Evolutionary conservation across 75 land plant species (phyloP).

Genomic region (Pinus albicaulis): DNA sequence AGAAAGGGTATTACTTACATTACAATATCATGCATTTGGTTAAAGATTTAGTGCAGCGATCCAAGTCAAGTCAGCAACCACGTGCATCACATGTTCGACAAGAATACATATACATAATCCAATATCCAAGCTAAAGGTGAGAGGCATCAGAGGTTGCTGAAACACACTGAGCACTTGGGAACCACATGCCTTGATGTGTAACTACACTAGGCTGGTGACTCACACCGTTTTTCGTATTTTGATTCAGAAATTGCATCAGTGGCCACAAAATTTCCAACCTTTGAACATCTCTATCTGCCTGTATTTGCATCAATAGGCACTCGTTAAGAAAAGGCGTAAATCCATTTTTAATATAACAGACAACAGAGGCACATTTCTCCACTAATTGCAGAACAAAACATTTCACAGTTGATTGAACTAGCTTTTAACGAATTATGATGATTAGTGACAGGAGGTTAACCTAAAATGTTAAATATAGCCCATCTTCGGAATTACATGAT

Average conservation of each 20-base stretch:
- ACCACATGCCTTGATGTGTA: background rate
- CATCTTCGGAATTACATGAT: too few relatives aligned
- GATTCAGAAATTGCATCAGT: slow-evolving; percentile 53
- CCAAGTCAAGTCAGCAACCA: background rate
- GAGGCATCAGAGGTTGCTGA: slow-evolving; percentile 2
- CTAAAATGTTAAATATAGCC: too few relatives aligned
- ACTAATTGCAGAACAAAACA: too few relatives aligned
- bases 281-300: slow-evolving; percentile 51
- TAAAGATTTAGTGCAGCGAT: background rate
- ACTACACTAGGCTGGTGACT: slow-evolving; percentile 5
- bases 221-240: slow-evolving; percentile 16
- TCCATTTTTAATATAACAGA: too few relatives aligned
- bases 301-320: background rate
- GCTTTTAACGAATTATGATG: background rate
- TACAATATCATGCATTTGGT: background rate
- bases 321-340: too few relatives aligned
- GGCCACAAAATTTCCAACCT: slow-evolving; percentile 62
- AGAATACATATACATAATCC: background rate
- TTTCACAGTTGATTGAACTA: too few relatives aligned
- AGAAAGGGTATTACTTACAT: background rate
- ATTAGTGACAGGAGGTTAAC: background rate
- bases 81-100: background rate
- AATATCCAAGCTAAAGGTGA: background rate
- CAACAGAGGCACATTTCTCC: too few relatives aligned
- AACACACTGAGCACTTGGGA: background rate